A percentile compares a stretch with the other conserved stretches of the same genome.
Conservation (phyloP, 148 eudicot genomes). For the Vaccinium corymbosum region DNA sequence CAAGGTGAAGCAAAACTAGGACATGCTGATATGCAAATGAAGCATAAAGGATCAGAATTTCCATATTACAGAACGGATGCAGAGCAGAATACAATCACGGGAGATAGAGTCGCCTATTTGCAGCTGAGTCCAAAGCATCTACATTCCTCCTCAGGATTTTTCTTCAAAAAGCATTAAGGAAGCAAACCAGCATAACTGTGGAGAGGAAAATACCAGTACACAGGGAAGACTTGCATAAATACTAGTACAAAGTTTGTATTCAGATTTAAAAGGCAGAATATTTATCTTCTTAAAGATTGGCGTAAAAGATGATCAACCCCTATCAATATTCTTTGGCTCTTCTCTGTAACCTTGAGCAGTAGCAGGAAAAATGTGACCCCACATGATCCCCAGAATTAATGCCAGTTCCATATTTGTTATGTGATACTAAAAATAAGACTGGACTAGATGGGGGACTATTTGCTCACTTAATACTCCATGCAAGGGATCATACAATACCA, state of each 20-base stretch:
- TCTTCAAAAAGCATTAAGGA: conserved; percentile 49
- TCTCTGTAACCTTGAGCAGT: background rate
- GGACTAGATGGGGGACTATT: too few relatives aligned
- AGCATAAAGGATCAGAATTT: conserved; percentile 17
- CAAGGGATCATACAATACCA: too few relatives aligned
- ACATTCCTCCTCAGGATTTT: conserved; percentile 65
- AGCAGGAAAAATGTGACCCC: too few relatives aligned
- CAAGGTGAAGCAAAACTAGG: background rate
- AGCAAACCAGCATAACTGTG: conserved; percentile 3
- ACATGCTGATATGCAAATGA: conserved; percentile 8
- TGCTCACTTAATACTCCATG: too few relatives aligned
- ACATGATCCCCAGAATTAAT: too few relatives aligned
- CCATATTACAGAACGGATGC: background rate
- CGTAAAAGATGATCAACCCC: background rate
- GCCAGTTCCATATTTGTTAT: too few relatives aligned
- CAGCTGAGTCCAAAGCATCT: conserved; percentile 69
- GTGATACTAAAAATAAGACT: too few relatives aligned
- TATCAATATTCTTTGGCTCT: background rate
- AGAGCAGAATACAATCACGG: conserved; percentile 32
- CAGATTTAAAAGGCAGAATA: background rate
- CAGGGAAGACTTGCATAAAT: background rate
- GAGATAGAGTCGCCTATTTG: conserved; percentile 54
- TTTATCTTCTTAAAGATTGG: background rate
- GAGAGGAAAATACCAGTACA: background rate
- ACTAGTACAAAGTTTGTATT: background rate